Percentiles rank a stretch among this genome's conserved stretches.
phyloP scores from a whole-genome alignment of 2,329 filamentous ascomycete genomes.

The Fusarium pseudonygamai region DNA sequence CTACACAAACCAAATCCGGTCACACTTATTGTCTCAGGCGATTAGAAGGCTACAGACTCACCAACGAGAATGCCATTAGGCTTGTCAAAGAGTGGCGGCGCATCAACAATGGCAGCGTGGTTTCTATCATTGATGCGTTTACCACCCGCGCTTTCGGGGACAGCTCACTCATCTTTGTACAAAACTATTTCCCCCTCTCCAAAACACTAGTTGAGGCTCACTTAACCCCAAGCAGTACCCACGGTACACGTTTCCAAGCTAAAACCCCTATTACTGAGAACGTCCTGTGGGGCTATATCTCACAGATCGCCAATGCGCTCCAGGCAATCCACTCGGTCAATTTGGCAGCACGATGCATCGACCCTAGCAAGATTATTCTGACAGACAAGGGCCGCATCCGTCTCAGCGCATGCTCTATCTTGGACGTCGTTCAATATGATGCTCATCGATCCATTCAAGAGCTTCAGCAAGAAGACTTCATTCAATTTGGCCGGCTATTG shows the following conservation, averaged over 20 bases:
- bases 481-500: constrained; percentile 84
- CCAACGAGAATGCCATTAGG: constrained; percentile 87
- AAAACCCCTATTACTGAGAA: constrained; percentile 71
- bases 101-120: constrained; percentile 81
- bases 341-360: constrained; percentile 86
- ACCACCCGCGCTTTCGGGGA: constrained; percentile 94
- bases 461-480: constrained; percentile 86
- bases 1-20: constrained; percentile 86
- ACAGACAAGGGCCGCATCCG: constrained; percentile 92
- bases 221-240: constrained; percentile 57
- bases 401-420: constrained; percentile 85
- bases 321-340: constrained; percentile 84
- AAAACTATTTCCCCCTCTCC: constrained; percentile 90
- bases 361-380: constrained; percentile 86
- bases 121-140: constrained; percentile 90
- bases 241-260: constrained; percentile 56
- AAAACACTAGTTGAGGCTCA: constrained; percentile 91
- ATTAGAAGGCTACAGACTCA: constrained; percentile 88
- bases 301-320: constrained; percentile 88
- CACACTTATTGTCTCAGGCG: constrained; percentile 87
- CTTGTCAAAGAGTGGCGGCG: constrained; percentile 90
- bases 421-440: constrained; percentile 90
- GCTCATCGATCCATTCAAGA: constrained; percentile 73
- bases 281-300: constrained; percentile 89
- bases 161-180: constrained; percentile 92